Conservation (phyloP, 2,329 filamentous ascomycete species). For the Fusarium subglutinans region DNA sequence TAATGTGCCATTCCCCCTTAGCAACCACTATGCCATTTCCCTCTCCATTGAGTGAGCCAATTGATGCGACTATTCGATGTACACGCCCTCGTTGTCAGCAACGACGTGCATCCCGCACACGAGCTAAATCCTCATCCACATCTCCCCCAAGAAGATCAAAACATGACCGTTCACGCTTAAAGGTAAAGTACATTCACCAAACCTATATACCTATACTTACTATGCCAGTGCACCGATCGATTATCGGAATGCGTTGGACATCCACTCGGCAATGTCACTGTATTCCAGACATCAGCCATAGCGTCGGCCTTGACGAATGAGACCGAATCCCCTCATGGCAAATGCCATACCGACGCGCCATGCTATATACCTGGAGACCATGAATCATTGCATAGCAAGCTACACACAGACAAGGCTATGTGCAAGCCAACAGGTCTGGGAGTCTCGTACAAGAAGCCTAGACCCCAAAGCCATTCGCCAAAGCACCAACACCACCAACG, state of each 20-base stretch:
- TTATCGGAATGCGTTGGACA: neutral
- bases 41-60: neutral
- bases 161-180: neutral
- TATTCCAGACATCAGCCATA: neutral
- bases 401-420: neutral
- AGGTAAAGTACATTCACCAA: accelerated
- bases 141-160: neutral
- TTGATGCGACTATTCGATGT: neutral
- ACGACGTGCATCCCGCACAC: neutral
- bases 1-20: neutral
- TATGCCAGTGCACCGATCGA: neutral
- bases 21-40: neutral
- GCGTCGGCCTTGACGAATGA: neutral
- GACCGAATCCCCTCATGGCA: neutral
- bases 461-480: neutral
- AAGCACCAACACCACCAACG: too few relatives aligned
- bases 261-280: neutral
- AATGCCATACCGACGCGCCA: neutral
- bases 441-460: neutral
- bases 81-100: neutral
- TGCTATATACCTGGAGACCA: neutral
- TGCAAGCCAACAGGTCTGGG: accelerated
- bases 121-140: neutral
- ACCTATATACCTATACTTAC: neutral
- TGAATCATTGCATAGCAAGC: accelerated